Evolutionary conservation across 345 rosid species (phyloP).

Genomic region (Stellera chamaejasme): DNA sequence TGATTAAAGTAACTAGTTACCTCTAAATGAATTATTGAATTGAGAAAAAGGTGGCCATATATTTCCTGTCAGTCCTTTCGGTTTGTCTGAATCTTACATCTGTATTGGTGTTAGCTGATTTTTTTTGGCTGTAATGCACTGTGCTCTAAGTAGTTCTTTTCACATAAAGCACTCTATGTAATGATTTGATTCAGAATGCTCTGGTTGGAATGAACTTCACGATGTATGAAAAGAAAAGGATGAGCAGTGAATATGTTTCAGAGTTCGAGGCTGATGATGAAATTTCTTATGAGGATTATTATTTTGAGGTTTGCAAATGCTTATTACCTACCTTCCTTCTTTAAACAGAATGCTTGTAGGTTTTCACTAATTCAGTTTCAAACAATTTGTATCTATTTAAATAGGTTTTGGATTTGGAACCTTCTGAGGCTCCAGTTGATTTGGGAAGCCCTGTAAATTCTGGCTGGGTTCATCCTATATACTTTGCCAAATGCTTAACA

Average conservation of each 20-base stretch:
- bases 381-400: constrained; percentile 13
- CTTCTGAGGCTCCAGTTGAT: constrained; percentile 50
- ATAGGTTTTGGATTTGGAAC: constrained; percentile 68
- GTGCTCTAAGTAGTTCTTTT: no score
- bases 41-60: no score
- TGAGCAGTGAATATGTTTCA: constrained; percentile 39
- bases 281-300: constrained; percentile 49
- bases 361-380: constrained; percentile 5
- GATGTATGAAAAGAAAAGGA: constrained; percentile 39
- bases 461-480: constrained; percentile 64
- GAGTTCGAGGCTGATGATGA: constrained; percentile 37
- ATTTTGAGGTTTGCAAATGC: constrained; percentile 57
- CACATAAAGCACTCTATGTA: no score
- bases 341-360: not conserved
- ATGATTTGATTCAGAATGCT: constrained; percentile 48
- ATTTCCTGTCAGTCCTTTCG: no score
- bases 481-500: constrained; percentile 80
- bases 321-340: not conserved
- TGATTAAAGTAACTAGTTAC: no score
- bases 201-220: constrained; percentile 78
- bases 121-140: no score
- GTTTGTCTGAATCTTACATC: no score
- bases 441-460: constrained; percentile 90
- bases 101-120: no score
- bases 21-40: no score